A percentile compares a stretch with the other conserved stretches of the same genome.
Evolutionary conservation across 179 eudicot genomes (phyloP).

Genomic region (Beta lomatogona): DNA sequence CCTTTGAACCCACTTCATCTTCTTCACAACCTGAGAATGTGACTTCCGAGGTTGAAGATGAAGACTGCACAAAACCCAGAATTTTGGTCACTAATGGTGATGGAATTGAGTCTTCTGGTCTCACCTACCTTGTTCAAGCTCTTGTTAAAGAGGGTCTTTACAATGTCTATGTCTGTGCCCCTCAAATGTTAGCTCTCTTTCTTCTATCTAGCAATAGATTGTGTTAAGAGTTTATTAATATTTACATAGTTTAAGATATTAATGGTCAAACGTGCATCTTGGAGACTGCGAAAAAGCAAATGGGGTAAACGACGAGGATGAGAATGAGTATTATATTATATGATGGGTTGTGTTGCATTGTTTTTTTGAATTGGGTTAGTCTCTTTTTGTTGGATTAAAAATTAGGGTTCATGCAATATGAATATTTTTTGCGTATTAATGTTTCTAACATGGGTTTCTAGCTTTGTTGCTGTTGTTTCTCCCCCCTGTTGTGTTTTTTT

Average conservation of each 20-base stretch:
- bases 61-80: slow-evolving; percentile 48
- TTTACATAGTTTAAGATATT: no score
- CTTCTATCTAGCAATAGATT: neutral
- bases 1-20: slow-evolving; percentile 35
- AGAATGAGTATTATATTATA: no score
- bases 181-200: slow-evolving; percentile 57
- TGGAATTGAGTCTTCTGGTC: slow-evolving; percentile 73
- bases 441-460: neutral
- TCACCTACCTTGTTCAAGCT: slow-evolving; percentile 57
- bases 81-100: slow-evolving; percentile 76
- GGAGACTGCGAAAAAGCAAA: no score
- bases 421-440: no score
- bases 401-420: neutral
- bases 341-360: neutral
- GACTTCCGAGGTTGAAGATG: slow-evolving; percentile 21
- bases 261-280: no score
- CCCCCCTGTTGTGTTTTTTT: neutral
- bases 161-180: slow-evolving; percentile 72
- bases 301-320: no score
- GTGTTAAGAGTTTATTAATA: no score
- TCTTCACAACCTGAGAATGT: slow-evolving; percentile 25
- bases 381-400: neutral
- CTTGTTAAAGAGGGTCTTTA: slow-evolving; percentile 57
- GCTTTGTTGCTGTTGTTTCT: neutral
- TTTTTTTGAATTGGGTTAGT: neutral